Conservation (phyloP, 2,329 filamentous ascomycete species). For the Fusarium sp. region DNA sequence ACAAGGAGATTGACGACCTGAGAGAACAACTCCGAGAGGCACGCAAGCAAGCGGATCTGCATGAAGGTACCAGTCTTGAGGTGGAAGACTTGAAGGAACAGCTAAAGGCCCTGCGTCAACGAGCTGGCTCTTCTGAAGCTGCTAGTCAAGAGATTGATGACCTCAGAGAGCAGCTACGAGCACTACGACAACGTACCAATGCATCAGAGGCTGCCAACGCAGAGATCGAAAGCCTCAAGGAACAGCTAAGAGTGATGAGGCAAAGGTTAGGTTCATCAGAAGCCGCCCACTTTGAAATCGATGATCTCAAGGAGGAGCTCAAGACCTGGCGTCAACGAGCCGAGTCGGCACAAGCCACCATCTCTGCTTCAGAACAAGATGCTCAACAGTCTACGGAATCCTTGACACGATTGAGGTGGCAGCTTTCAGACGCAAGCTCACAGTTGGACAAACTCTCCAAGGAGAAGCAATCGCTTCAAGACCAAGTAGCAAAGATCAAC, state of each 20-base stretch:
- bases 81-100: conserved; percentile 44
- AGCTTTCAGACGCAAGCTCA: conserved; percentile 69
- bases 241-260: conserved; percentile 46
- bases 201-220: conserved; percentile 52
- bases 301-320: conserved; percentile 44
- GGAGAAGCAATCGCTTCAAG: conserved; percentile 74
- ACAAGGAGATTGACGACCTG: conserved; percentile 48
- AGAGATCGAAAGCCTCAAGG: conserved; percentile 51
- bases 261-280: conserved; percentile 41
- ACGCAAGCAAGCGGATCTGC: conserved; percentile 33
- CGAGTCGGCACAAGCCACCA: conserved; percentile 48
- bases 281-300: conserved; percentile 40
- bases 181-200: conserved; percentile 15
- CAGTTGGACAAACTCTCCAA: conserved; percentile 68
- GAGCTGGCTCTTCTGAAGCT: conserved; percentile 26
- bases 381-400: conserved; percentile 57
- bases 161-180: conserved; percentile 26
- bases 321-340: conserved; percentile 48
- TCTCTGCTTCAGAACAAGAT: conserved; percentile 51
- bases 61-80: conserved; percentile 49
- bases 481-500: conserved; percentile 70
- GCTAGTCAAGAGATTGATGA: conserved; percentile 58
- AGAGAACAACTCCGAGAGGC: conserved; percentile 47
- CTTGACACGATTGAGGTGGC: conserved; percentile 66
- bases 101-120: conserved; percentile 45